Evolutionary conservation across 2,329 filamentous ascomycete genomes (phyloP), one percentile per base, ranked within the genome.

Genomic region (Nemania sp.): DNA sequence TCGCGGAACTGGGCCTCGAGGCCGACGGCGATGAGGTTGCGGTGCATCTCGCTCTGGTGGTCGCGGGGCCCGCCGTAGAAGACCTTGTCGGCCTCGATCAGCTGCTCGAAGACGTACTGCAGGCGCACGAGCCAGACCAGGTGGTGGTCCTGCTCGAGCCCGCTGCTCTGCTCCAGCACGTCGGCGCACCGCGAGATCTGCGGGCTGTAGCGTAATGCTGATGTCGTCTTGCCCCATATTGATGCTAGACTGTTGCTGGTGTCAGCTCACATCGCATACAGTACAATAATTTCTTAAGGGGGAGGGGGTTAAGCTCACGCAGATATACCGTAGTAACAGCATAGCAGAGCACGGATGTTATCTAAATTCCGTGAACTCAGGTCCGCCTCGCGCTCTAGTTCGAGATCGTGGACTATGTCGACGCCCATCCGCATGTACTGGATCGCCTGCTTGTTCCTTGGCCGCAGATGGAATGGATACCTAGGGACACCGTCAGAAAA

Each of bases 391-490:
- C 75, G 69, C 20, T 80, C 75, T 2, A 82, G 64, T 5, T 79
- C 78, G 1, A 82, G 70, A 49, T 82, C 80, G 7, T 68, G 70
- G 6, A 78, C 63, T 7, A 82, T 71, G 50, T 82, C 80, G 14
- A 73, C 70, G 0, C 74, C 74, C 78, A 82, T 82, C 20, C 76
- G 73, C 5, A 80, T 62, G 59, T 82, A 82, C 49, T 81, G 79
- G 5, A 73, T 68, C 0, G 73, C 68, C 33, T 80, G 77, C 55
- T 69, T 78, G 56, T 75, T 79, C 53, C 73, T 80, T 2, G 79
- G 79, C 1, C 80, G 70, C 12, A 82, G 68, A 54, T 82, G 79
- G 31, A 80, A 80, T 0, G 80, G 80, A 44, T 81, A 81, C 79
- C 79, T 81, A 46, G 1, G 24, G 17, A 22, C 14, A 26, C 17